Conservation (phyloP, 169 alveolate species). For the Eimeria sp. region DNA sequence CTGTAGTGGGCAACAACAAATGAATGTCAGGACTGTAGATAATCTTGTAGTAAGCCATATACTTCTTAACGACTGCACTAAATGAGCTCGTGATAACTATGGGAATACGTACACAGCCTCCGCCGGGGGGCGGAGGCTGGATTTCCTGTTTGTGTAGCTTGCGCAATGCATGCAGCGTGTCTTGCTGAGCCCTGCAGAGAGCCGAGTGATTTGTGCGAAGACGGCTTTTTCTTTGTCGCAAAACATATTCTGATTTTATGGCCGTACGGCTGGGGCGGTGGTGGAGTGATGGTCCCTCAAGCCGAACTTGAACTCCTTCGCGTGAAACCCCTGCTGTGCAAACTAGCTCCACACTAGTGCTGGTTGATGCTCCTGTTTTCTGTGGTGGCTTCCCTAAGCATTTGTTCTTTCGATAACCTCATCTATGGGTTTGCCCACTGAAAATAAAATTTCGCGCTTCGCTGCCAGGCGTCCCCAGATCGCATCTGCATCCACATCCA, state of each 20-base stretch:
- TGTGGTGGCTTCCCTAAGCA: slow-evolving; percentile 20
- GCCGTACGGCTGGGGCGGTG: slow-evolving; percentile 77
- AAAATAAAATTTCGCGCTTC: background rate
- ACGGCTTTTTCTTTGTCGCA: slow-evolving; percentile 63
- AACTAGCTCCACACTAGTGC: slow-evolving; percentile 71
- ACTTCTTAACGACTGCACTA: background rate
- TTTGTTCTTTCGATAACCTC: slow-evolving; percentile 48
- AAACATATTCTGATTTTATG: slow-evolving; percentile 56
- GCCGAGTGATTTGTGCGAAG: slow-evolving; percentile 4
- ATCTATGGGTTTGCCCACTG: slow-evolving; percentile 52
- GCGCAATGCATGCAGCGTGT: slow-evolving; percentile 76
- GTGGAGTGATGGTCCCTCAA: slow-evolving; percentile 53
- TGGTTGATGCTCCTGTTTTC: slow-evolving; percentile 21
- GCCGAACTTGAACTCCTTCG: slow-evolving; percentile 62
- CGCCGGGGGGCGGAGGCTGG: slow-evolving; percentile 64
- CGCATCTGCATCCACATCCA: slow-evolving; percentile 38
- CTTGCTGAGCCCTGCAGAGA: slow-evolving; percentile 65
- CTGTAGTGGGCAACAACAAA: background rate
- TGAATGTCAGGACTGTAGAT: slow-evolving; percentile 10
- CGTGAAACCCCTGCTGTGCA: slow-evolving; percentile 30
- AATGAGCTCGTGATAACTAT: background rate
- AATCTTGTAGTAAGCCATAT: background rate
- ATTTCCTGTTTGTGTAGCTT: slow-evolving; percentile 41
- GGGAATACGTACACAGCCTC: slow-evolving; percentile 41
- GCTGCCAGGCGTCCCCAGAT: slow-evolving; percentile 49